A percentile compares a stretch with the other conserved stretches of the same genome.
These are phyloP conservation scores for Melocanna baccifera DNA, from an alignment of 176 grass and related monocot genomes.

Conservation along the genomic window DNA sequence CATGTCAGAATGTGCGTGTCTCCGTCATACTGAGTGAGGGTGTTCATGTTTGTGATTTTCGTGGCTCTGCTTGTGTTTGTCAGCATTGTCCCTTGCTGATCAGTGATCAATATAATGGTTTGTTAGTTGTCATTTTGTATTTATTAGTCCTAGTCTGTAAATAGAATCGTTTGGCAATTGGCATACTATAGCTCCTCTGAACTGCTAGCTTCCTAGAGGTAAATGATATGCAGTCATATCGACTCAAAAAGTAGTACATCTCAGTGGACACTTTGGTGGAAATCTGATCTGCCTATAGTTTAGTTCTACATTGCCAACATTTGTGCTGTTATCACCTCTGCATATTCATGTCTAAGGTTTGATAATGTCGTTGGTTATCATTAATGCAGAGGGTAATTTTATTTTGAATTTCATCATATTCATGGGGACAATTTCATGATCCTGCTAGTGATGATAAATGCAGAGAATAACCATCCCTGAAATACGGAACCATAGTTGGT, in stretches of 20 bases:
- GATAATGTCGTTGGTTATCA: neutral
- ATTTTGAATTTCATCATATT: neutral
- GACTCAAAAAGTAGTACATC: neutral
- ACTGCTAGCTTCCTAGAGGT: neutral
- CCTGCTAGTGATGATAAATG: constrained; percentile 22
- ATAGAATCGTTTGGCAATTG: neutral
- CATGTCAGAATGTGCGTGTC: neutral
- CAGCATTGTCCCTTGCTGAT: neutral
- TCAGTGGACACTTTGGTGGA: neutral
- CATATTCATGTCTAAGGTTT: neutral
- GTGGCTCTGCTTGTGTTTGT: neutral
- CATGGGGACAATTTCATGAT: neutral
- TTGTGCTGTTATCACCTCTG: neutral
- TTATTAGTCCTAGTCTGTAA: neutral
- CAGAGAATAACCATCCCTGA: constrained; percentile 44
- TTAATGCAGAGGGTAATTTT: neutral
- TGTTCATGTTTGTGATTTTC: neutral
- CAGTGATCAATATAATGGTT: neutral
- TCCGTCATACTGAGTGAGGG: neutral
- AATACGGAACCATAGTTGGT: constrained; percentile 63
- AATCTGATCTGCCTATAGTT: neutral
- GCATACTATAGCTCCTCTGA: neutral
- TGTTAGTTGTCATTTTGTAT: neutral
- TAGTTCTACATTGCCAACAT: neutral
- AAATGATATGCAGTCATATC: neutral